Evolutionary conservation across 192 early-diverging fungal species (phyloP).

Genomic region (Podila minutissima): DNA sequence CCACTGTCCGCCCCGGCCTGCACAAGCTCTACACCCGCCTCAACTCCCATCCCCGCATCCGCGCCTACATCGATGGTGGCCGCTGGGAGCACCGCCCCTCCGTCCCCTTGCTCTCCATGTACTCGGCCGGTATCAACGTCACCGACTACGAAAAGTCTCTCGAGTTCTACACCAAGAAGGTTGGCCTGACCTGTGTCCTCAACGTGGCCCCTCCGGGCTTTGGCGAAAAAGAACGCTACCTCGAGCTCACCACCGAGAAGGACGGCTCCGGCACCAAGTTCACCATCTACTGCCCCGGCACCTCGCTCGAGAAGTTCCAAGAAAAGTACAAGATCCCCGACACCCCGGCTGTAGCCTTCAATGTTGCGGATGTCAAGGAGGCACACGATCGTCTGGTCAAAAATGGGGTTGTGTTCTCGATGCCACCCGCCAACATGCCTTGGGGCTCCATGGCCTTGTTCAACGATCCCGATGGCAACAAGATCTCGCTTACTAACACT

Average conservation of each 20-base stretch:
- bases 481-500: not conserved
- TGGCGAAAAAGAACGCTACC: conserved; percentile 9
- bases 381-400: conserved; percentile 31
- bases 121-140: conserved; percentile 22
- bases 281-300: conserved; percentile 21
- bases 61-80: conserved; percentile 34
- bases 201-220: conserved; percentile 6
- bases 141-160: conserved; percentile 17
- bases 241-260: conserved; percentile 19
- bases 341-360: conserved; percentile 11
- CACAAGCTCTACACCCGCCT: conserved; percentile 34
- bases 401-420: conserved; percentile 32
- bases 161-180: conserved; percentile 35
- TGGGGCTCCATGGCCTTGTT: conserved; percentile 42
- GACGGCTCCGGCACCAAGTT: conserved; percentile 21
- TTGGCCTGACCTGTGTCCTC: conserved; percentile 11
- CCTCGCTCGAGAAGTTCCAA: conserved; percentile 4
- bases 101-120: conserved; percentile 7
- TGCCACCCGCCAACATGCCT: conserved; percentile 25
- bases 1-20: conserved; percentile 22
- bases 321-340: not conserved
- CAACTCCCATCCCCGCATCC: conserved; percentile 23
- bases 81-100: conserved; percentile 42
- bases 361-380: conserved; percentile 22
- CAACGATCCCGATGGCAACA: conserved; percentile 40